Evolutionary conservation across 1,284 basidiomycete species (phyloP).

Genomic region (Cryptococcus sp.): DNA sequence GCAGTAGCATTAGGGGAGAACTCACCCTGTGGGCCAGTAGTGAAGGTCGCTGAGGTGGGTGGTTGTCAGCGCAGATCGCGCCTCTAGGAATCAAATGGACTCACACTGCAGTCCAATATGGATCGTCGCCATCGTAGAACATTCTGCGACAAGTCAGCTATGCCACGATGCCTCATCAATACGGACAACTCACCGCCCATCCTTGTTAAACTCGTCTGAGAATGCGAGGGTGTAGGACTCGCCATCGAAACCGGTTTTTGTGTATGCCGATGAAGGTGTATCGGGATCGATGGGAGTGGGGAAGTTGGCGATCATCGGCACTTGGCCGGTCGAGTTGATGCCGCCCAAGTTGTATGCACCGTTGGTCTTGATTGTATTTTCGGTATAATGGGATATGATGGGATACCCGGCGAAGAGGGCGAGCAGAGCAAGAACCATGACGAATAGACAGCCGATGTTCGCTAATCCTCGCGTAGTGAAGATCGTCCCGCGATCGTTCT

Average conservation of each 20-base stretch:
- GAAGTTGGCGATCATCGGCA: slow-evolving; percentile 65
- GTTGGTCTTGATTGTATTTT: slow-evolving; percentile 40
- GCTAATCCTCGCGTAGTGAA: slow-evolving; percentile 70
- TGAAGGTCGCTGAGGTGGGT: slow-evolving; percentile 60
- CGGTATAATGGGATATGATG: slow-evolving; percentile 51
- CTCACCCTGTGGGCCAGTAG: slow-evolving; percentile 64
- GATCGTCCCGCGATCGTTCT: slow-evolving; percentile 59
- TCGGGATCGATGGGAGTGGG: slow-evolving; percentile 70
- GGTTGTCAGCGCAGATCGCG: background rate
- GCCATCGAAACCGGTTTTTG: slow-evolving; percentile 48
- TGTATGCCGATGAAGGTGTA: slow-evolving; percentile 56
- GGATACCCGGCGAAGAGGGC: slow-evolving; percentile 65
- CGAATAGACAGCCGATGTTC: slow-evolving; percentile 72
- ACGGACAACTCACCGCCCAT: slow-evolving; percentile 68
- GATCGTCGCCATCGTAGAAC: slow-evolving; percentile 66
- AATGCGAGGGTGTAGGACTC: slow-evolving; percentile 55
- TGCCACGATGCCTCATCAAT: background rate
- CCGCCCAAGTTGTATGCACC: slow-evolving; percentile 61
- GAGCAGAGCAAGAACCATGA: slow-evolving; percentile 65
- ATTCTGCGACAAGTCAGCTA: slow-evolving; percentile 53
- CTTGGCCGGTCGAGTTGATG: slow-evolving; percentile 61
- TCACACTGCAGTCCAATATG: slow-evolving; percentile 53
- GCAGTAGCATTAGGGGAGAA: background rate
- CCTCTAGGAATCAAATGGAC: slow-evolving; percentile 4
- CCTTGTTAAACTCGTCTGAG: slow-evolving; percentile 59